Evolutionary conservation across 768 basidiomycete genomes (phyloP).

Genomic region (Suillus discolor): DNA sequence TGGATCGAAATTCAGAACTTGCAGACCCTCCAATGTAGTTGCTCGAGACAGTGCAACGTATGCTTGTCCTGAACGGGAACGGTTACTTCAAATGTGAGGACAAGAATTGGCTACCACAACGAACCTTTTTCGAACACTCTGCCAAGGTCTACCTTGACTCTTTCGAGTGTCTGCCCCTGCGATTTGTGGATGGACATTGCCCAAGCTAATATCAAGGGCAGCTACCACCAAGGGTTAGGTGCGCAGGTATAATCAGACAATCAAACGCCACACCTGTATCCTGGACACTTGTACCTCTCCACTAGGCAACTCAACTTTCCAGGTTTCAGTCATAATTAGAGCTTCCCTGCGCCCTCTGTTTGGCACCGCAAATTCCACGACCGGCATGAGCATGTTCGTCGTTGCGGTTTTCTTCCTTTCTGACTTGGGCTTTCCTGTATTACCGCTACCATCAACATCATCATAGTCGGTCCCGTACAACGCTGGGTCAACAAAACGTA

Average conservation of each 20-base stretch:
- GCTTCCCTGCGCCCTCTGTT: conserved; percentile 55
- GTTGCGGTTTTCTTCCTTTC: conserved; percentile 24
- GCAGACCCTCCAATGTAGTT: conserved; percentile 81
- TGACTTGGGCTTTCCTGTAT: conserved; percentile 34
- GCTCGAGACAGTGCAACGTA: conserved; percentile 91
- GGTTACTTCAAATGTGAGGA: conserved; percentile 10
- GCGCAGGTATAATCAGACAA: background rate
- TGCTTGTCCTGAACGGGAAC: conserved; percentile 65
- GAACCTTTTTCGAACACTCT: conserved; percentile 91
- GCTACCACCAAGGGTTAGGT: conserved; percentile 38
- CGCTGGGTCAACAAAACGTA: conserved; percentile 66
- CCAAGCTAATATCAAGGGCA: conserved; percentile 91
- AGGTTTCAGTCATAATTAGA: conserved; percentile 69
- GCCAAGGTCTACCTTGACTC: conserved; percentile 92
- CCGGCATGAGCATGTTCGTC: conserved; percentile 52
- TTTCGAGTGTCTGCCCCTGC: conserved; percentile 94
- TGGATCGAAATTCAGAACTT: conserved; percentile 79
- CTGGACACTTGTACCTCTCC: conserved; percentile 83
- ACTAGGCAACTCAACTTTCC: conserved; percentile 87
- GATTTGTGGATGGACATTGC: conserved; percentile 99
- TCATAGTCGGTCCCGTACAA: conserved; percentile 47
- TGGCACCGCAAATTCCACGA: conserved; percentile 76
- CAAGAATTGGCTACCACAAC: conserved; percentile 12
- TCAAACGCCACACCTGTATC: conserved; percentile 60
- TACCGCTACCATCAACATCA: conserved; percentile 35